These are phyloP conservation scores for Umbilicus rupestris DNA, from an alignment of 164 flowering plant genomes.

Conservation along the genomic window DNA sequence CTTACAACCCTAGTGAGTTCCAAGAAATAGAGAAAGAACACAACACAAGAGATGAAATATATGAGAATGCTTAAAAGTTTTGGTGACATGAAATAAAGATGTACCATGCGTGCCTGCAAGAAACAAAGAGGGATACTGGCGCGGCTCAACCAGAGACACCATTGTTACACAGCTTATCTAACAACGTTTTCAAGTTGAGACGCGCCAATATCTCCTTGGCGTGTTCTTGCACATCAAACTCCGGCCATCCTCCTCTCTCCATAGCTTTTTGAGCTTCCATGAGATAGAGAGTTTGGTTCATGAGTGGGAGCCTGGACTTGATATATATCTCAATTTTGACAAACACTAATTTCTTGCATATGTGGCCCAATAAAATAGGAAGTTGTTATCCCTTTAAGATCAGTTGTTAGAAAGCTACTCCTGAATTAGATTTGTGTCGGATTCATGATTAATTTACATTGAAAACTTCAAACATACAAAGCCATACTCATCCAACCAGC, in stretches of 20 bases:
- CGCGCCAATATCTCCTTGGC: not conserved
- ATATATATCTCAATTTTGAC: not conserved
- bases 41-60: too few species aligned
- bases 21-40: too few species aligned
- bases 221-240: not conserved
- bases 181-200: slow-evolving; percentile 3
- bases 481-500: not conserved
- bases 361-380: not conserved
- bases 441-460: not conserved
- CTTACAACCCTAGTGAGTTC: too few species aligned
- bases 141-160: slow-evolving; percentile 6
- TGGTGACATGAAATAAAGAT: too few species aligned
- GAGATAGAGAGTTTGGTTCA: not conserved
- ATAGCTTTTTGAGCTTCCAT: not conserved
- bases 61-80: too few species aligned
- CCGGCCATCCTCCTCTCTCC: too few species aligned
- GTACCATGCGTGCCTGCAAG: not conserved
- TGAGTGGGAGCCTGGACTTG: not conserved
- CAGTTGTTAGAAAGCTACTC: slow-evolving; percentile 3
- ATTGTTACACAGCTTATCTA: not conserved
- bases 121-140: not conserved
- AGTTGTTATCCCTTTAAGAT: slow-evolving; percentile 2
- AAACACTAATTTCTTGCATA: not conserved
- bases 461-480: not conserved
- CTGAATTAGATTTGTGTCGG: slow-evolving; percentile 1